Evolutionary conservation across 2,329 filamentous ascomycete species (phyloP).

Genomic region (Colletotrichum sp.): DNA sequence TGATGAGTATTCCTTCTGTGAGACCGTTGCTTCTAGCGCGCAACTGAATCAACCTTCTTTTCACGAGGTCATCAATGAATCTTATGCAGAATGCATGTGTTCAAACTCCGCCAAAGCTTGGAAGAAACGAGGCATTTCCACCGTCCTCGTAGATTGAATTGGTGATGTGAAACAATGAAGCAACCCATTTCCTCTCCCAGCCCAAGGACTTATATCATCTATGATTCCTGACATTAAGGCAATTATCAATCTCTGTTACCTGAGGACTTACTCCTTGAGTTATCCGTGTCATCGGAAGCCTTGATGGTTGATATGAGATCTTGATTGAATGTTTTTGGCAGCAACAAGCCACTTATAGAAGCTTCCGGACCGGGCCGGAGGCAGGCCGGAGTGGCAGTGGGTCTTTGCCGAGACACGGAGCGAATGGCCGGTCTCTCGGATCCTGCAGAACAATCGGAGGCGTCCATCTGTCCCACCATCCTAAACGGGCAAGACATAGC

Average conservation of each 20-base stretch:
- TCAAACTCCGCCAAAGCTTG: neutral
- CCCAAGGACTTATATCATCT: neutral
- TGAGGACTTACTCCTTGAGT: neutral
- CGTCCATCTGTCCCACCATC: neutral
- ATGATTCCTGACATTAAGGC: neutral
- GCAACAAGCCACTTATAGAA: too few relatives aligned
- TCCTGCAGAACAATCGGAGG: neutral
- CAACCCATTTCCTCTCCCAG: fast-evolving
- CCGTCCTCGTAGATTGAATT: neutral
- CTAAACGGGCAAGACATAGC: neutral
- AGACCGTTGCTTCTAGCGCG: neutral
- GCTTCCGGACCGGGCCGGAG: neutral
- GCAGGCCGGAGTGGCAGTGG: neutral
- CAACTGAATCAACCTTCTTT: neutral
- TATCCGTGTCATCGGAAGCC: neutral
- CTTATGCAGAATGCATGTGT: neutral
- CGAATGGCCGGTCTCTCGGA: neutral
- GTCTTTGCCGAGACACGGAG: neutral
- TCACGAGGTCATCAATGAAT: neutral
- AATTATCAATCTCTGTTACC: neutral
- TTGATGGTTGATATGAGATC: neutral
- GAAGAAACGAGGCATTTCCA: neutral
- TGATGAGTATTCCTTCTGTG: neutral
- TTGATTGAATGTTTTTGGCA: too few relatives aligned
- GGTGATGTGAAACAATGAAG: neutral